phyloP scores from a whole-genome alignment of 2,329 filamentous ascomycete species.

The Aspergillus transmontanensis region DNA sequence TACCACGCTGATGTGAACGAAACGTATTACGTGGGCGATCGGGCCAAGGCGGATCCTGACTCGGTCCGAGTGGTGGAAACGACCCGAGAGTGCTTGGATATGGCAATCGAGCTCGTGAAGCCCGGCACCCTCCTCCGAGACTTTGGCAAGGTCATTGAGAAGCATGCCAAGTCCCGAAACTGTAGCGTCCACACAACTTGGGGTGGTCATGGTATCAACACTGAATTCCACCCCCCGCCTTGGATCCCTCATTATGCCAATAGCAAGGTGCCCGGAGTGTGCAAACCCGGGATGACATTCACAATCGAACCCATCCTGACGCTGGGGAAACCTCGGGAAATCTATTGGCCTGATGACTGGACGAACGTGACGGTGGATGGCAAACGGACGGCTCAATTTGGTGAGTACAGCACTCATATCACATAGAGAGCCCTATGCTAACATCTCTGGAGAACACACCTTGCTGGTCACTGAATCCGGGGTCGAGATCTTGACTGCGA shows the following conservation, averaged over 20 bases:
- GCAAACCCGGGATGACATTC: conserved; percentile 92
- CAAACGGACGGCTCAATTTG: conserved; percentile 85
- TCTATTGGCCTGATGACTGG: conserved; percentile 97
- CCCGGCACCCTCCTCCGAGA: conserved; percentile 84
- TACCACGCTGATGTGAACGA: conserved; percentile 94
- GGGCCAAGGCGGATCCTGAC: conserved; percentile 76
- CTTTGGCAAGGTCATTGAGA: conserved; percentile 88
- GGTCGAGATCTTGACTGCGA: conserved; percentile 73
- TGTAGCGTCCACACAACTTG: conserved; percentile 89
- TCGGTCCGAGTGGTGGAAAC: conserved; percentile 83
- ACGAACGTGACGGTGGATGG: conserved; percentile 88
- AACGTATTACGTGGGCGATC: conserved; percentile 91
- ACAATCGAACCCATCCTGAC: conserved; percentile 97
- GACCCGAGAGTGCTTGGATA: conserved; percentile 77
- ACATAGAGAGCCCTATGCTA: too few relatives aligned
- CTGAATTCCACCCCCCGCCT: conserved; percentile 83
- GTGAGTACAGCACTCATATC: conserved; percentile 22
- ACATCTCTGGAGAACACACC: conserved; percentile 71
- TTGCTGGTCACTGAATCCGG: conserved; percentile 77
- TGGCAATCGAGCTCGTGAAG: conserved; percentile 83
- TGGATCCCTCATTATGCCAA: conserved; percentile 94
- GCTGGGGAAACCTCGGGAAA: conserved; percentile 77
- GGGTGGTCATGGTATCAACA: conserved; percentile 89
- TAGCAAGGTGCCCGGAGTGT: conserved; percentile 82
- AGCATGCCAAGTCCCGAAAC: conserved; percentile 74